phyloP scores from a whole-genome alignment of 345 rosid genomes.

The Physaria fendleri region DNA sequence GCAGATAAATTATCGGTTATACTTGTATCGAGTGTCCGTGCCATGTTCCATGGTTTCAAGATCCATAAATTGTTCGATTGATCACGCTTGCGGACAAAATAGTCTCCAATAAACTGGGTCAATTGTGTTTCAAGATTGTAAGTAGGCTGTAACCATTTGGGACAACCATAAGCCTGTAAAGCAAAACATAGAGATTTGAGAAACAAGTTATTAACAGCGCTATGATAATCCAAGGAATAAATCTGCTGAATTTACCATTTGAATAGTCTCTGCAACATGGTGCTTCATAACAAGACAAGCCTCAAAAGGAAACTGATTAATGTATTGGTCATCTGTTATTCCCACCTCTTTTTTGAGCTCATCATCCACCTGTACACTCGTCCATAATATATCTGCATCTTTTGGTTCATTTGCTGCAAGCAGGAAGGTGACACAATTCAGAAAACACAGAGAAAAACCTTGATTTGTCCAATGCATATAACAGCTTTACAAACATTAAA shows the following conservation, averaged over 20 bases:
- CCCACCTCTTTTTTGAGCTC: conserved; percentile 67
- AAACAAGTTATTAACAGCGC: not conserved
- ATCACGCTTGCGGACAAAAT: conserved; percentile 51
- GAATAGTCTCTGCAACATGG: conserved; percentile 91
- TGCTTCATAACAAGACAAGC: conserved; percentile 97
- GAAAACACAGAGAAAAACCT: not conserved
- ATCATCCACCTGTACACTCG: conserved; percentile 80
- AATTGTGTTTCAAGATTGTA: conserved; percentile 80
- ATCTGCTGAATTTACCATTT: conserved; percentile 43
- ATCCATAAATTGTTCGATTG: conserved; percentile 75
- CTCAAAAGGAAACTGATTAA: conserved; percentile 92
- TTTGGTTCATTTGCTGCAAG: conserved; percentile 63
- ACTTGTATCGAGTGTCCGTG: conserved; percentile 88
- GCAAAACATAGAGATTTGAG: conserved; percentile 3
- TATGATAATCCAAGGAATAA: not conserved
- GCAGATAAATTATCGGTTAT: conserved; percentile 70
- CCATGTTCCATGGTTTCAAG: conserved; percentile 99
- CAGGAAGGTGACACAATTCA: conserved; percentile 8
- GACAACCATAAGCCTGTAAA: conserved; percentile 71
- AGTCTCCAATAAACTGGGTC: conserved; percentile 80
- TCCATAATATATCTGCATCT: conserved; percentile 92
- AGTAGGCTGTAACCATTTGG: conserved; percentile 85
- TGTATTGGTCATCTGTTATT: conserved; percentile 60
- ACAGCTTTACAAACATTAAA: not conserved
- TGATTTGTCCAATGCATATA: not conserved